These are phyloP conservation scores for Blyttiomyces sp. DNA, from an alignment of 371 early-diverging fungal species.

Conservation along the genomic window DNA sequence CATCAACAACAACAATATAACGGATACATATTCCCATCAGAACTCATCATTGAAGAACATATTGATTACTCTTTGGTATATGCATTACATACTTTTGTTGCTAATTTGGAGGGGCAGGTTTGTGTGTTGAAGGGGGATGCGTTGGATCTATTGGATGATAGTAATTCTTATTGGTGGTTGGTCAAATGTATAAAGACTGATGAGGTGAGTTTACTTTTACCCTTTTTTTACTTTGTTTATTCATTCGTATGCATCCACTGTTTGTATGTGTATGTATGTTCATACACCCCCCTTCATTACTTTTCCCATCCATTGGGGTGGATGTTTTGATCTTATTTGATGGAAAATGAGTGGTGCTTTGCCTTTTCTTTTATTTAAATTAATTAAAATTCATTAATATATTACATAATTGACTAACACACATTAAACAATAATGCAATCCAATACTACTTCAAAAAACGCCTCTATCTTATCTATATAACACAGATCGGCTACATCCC, in stretches of 20 bases:
- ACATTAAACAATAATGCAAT: no score
- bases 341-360: no score
- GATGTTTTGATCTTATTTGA: no score
- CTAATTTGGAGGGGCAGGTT: constrained; percentile 90
- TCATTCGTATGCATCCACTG: background rate
- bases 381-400: no score
- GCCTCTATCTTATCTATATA: background rate
- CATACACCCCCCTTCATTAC: no score
- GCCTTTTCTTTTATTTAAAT: no score
- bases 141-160: constrained; percentile 86
- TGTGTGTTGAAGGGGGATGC: constrained; percentile 85
- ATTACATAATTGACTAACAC: no score
- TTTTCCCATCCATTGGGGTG: no score
- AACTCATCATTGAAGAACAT: constrained; percentile 23
- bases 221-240: background rate
- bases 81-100: constrained; percentile 89
- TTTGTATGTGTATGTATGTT: no score
- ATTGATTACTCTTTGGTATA: constrained; percentile 62
- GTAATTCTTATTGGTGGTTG: constrained; percentile 96
- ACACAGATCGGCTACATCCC: constrained; percentile 86
- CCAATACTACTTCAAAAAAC: background rate
- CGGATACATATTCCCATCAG: no score
- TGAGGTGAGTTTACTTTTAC: constrained; percentile 41
- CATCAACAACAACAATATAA: no score
- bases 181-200: constrained; percentile 80